Percentiles rank a stretch among this genome's conserved stretches.
Evolutionary conservation across 495 filamentous ascomycete genomes (phyloP).

Genomic region (Neurospora tetraspora): DNA sequence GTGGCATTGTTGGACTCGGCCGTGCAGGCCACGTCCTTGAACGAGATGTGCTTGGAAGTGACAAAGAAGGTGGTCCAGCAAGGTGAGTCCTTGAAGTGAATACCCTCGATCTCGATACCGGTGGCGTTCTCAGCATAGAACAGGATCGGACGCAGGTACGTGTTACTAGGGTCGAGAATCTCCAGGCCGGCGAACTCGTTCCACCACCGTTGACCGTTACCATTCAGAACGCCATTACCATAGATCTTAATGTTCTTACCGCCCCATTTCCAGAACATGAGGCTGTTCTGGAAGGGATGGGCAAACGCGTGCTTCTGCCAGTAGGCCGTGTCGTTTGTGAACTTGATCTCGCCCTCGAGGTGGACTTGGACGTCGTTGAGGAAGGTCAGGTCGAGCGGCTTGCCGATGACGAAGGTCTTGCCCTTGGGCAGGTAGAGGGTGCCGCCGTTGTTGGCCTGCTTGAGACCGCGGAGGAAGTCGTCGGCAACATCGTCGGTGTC

Average conservation of each 20-base stretch:
- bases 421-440: constrained; percentile 39
- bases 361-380: constrained; percentile 46
- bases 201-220: constrained; percentile 40
- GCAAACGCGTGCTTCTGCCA: constrained; percentile 50
- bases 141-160: constrained; percentile 44
- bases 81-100: constrained; percentile 46
- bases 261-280: constrained; percentile 53
- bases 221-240: constrained; percentile 42
- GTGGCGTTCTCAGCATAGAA: constrained; percentile 50
- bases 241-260: constrained; percentile 48
- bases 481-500: constrained; percentile 44
- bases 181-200: constrained; percentile 24
- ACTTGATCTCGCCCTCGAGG: constrained; percentile 48
- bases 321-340: constrained; percentile 48
- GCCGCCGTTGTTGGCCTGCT: constrained; percentile 45
- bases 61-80: constrained; percentile 53
- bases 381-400: constrained; percentile 47
- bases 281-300: constrained; percentile 48
- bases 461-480: constrained; percentile 43
- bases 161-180: constrained; percentile 39
- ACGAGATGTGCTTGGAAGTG: constrained; percentile 40
- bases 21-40: constrained; percentile 43
- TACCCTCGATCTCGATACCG: constrained; percentile 42
- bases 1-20: constrained; percentile 43
- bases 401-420: constrained; percentile 44